Evolutionary conservation across 2,329 filamentous ascomycete species (phyloP).

Genomic region (Fusarium camptoceras): DNA sequence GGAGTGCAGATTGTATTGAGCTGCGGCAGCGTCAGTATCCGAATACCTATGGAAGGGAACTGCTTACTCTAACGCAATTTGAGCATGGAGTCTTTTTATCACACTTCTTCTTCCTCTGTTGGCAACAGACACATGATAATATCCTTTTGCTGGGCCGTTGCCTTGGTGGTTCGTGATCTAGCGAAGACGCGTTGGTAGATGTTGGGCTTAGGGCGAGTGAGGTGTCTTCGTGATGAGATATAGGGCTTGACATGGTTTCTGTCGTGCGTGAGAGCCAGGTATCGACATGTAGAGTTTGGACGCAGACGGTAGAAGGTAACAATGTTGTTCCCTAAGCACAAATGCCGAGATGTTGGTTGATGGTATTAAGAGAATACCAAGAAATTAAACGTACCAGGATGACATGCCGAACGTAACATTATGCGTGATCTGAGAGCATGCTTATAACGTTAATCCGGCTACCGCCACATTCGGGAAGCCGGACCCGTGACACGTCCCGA

Average conservation of each 20-base stretch:
- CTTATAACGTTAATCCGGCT: neutral
- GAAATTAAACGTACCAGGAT: neutral
- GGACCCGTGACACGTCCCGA: conserved; percentile 37
- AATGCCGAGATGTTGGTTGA: neutral
- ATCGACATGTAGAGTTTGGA: neutral
- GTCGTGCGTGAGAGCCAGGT: neutral
- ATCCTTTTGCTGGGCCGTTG: conserved; percentile 31
- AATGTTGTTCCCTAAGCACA: neutral
- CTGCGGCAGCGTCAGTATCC: conserved; percentile 15
- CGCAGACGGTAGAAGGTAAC: neutral
- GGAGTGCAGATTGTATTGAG: conserved; percentile 44
- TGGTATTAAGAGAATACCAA: neutral
- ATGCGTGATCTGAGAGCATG: conserved; percentile 3
- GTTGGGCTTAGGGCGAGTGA: conserved; percentile 12
- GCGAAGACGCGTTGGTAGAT: conserved; percentile 19
- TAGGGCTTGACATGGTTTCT: conserved; percentile 27
- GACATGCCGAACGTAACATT: neutral
- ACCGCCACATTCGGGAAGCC: conserved; percentile 38
- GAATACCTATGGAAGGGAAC: rapidly evolving
- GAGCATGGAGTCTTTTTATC: conserved; percentile 49
- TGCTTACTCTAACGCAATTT: conserved; percentile 45
- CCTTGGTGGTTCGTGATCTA: conserved; percentile 19
- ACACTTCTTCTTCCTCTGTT: conserved; percentile 52
- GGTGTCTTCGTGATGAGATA: conserved; percentile 7
- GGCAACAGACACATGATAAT: conserved; percentile 48